Base-by-base conservation (phyloP, 1,284 basidiomycete species). In the Phylloboletellus chloephorus region DNA sequence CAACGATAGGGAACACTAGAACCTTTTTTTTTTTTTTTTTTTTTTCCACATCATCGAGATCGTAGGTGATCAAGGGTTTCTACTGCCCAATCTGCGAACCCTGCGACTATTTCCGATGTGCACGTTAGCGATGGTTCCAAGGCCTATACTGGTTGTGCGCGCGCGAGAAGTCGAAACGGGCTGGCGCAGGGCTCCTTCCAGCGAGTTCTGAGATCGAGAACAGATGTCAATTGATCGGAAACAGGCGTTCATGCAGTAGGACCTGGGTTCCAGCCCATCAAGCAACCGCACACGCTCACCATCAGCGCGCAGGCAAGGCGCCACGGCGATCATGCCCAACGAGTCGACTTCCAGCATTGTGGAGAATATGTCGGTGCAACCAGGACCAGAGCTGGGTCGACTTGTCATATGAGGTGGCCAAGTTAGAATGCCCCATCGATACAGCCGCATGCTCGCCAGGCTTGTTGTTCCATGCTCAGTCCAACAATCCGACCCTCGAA, bases 181-280 rank as follows among this genome's bases (percentile, higher is more conserved):
- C n/a, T n/a, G n/a, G n/a, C n/a, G n/a, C n/a, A 25, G 23, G 20
- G 29, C 43, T 54, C 45, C 44, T 37, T 54, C 39, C 35, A 26
- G 34, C 16, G 21, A 12, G 21, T 9, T 7, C 16, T 31, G n/a
- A n/a, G n/a, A n/a, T n/a, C n/a, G n/a, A 37, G n/a, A 21, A 20
- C 13, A 7, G 7, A n/a, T n/a, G 7, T 32, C 13, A 16, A 31
- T 41, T 37, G 17, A 55, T 47, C 50, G 38, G 10, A 41, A 23
- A 1, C 17, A n/a, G 31, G 23, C 22, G 20, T 17, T 21, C n/a
- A n/a, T n/a, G n/a, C n/a, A n/a, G n/a, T n/a, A n/a, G n/a, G n/a
- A n/a, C n/a, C n/a, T n/a, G n/a, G 11, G 11, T 31, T 47, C 41
- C 13, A 40, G 36, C 6, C 17, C 29, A 12, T 35, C 11, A 3